Evolutionary conservation across 1,139 yeast species (phyloP).

Genomic region (Debaryomycetaceae sp.): DNA sequence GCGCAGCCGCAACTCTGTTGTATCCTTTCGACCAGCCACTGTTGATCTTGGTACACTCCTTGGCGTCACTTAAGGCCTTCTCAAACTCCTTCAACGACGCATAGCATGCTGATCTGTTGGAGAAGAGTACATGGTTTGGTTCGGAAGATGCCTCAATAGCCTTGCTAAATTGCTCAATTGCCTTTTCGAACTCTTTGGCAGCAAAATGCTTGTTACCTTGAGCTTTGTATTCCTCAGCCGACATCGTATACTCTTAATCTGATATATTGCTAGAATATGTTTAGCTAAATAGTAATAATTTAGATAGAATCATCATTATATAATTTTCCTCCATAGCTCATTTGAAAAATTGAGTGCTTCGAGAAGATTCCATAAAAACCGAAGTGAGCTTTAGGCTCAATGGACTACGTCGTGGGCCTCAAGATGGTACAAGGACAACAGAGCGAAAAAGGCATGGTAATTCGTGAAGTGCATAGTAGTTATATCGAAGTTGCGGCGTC

Average conservation of each 20-base stretch:
- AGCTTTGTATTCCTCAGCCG: constrained; percentile 72
- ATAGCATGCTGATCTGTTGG: constrained; percentile 92
- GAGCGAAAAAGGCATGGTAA: too few relatives aligned
- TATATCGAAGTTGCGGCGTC: too few relatives aligned
- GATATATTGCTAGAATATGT: neutral
- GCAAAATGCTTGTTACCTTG: constrained; percentile 91
- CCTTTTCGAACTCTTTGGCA: constrained; percentile 77
- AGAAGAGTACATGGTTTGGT: constrained; percentile 87
- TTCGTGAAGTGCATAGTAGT: too few relatives aligned
- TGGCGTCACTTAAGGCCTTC: constrained; percentile 79
- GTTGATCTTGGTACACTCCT: constrained; percentile 74
- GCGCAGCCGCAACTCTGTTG: constrained; percentile 91
- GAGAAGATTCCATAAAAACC: constrained; percentile 4
- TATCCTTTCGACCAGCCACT: constrained; percentile 93
- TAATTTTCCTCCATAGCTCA: constrained; percentile 3
- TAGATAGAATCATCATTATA: neutral
- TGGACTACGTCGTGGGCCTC: too few relatives aligned
- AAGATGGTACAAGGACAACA: too few relatives aligned
- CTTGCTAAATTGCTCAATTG: constrained; percentile 75
- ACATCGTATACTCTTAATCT: constrained; percentile 19
- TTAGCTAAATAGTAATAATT: neutral
- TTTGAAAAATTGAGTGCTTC: constrained; percentile 1
- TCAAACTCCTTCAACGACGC: constrained; percentile 74
- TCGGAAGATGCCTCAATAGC: constrained; percentile 81
- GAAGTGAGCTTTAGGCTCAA: too few relatives aligned